These are phyloP conservation scores for Asterella californica DNA, from an alignment of 225 moss, liverwort and hornwort species.

Conservation along the genomic window DNA sequence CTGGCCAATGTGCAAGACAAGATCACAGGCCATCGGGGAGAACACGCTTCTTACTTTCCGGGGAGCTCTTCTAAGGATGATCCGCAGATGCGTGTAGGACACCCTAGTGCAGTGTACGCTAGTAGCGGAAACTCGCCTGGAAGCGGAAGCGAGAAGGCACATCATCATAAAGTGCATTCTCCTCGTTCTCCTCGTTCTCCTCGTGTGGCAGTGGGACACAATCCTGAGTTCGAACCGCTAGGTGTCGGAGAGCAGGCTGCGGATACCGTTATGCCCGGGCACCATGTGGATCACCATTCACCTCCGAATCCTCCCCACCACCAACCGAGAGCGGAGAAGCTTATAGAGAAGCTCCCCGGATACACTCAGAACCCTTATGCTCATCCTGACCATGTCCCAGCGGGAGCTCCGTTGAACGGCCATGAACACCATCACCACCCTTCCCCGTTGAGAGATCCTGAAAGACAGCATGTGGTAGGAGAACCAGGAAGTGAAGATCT, in stretches of 20 bases:
- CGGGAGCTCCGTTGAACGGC: not conserved
- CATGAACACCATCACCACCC: constrained; percentile 14
- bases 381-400: not conserved
- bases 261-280: constrained; percentile 11
- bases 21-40: not conserved
- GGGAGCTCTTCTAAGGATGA: not conserved
- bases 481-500: not conserved
- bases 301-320: not conserved
- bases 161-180: not conserved
- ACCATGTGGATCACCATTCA: not conserved
- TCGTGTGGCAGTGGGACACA: not conserved
- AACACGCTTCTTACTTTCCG: not conserved
- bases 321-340: constrained; percentile 3
- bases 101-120: not conserved
- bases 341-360: not conserved
- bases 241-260: constrained; percentile 20
- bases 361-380: not conserved
- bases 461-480: constrained; percentile 12
- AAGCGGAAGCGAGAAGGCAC: not conserved
- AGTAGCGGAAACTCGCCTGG: not conserved
- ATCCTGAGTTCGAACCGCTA: constrained; percentile 12
- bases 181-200: not conserved
- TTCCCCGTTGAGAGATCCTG: constrained; percentile 9
- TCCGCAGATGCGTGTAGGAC: constrained; percentile 6
- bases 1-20: not conserved